phyloP scores from a whole-genome alignment of 192 early-diverging fungal species.

The Thoreauomyces humboldtii region DNA sequence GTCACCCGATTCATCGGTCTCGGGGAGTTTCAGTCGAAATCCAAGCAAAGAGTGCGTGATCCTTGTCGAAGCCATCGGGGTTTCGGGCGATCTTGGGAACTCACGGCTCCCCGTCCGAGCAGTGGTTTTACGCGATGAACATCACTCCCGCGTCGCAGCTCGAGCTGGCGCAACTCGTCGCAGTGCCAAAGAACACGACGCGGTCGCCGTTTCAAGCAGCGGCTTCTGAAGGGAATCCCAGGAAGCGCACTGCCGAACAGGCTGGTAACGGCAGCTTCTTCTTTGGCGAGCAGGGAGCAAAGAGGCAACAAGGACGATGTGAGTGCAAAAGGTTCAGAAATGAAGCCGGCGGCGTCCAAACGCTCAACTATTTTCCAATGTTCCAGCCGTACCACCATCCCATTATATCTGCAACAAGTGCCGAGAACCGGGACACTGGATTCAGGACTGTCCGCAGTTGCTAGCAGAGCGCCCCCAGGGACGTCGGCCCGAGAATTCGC shows the following conservation, averaged over 20 bases:
- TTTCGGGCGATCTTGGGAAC: background rate
- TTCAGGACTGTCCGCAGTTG: conserved; percentile 49
- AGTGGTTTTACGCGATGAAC: conserved; percentile 95
- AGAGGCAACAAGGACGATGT: conserved; percentile 28
- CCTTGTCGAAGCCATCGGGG: background rate
- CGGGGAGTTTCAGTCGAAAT: conserved; percentile 59
- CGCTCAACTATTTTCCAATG: background rate
- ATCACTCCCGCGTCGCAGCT: conserved; percentile 59
- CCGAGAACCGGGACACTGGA: conserved; percentile 53
- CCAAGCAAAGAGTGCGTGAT: conserved; percentile 64
- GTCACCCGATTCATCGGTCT: conserved; percentile 85
- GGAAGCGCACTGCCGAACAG: conserved; percentile 20
- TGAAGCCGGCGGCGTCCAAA: too few species aligned
- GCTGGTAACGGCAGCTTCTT: conserved; percentile 51
- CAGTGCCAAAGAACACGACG: conserved; percentile 55
- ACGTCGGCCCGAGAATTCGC: background rate
- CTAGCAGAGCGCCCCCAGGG: too few species aligned
- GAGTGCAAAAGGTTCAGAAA: too few species aligned
- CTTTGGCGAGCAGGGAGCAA: conserved; percentile 30
- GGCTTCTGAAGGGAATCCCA: background rate
- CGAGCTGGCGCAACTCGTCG: conserved; percentile 31
- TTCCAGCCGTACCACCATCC: conserved; percentile 35
- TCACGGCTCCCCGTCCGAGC: background rate
- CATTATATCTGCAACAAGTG: conserved; percentile 58
- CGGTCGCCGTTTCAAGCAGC: conserved; percentile 28